Evolutionary conservation across 2,329 filamentous ascomycete genomes (phyloP).

Genomic region (Ascomycota sp.): DNA sequence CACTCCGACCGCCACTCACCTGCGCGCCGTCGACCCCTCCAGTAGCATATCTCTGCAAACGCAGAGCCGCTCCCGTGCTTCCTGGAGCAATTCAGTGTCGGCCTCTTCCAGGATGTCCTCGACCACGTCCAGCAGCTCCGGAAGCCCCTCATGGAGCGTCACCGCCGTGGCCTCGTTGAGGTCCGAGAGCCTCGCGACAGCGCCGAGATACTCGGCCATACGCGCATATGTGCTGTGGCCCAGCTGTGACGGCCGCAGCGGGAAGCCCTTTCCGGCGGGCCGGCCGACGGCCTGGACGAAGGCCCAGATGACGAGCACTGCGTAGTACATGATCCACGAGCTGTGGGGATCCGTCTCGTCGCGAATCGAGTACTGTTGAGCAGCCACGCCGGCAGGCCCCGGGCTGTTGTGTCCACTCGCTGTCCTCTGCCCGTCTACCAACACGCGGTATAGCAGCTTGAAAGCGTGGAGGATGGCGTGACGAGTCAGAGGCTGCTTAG

Average conservation of each 20-base stretch:
- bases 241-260: constrained; percentile 24
- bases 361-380: constrained; percentile 44
- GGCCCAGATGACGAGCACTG: constrained; percentile 67
- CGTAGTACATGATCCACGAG: constrained; percentile 82
- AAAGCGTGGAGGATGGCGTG: constrained; percentile 75
- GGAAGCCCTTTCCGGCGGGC: constrained; percentile 23
- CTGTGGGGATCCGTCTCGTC: constrained; percentile 67
- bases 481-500: constrained; percentile 49
- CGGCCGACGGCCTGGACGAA: constrained; percentile 63
- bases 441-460: constrained; percentile 56
- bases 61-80: constrained; percentile 50
- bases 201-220: constrained; percentile 27
- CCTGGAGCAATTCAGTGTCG: constrained; percentile 49
- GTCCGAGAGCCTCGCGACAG: constrained; percentile 48
- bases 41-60: constrained; percentile 28
- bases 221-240: constrained; percentile 13
- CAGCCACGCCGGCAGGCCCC: constrained; percentile 14
- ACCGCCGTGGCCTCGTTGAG: constrained; percentile 46
- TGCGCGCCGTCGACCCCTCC: constrained; percentile 2
- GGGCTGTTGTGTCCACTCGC: constrained; percentile 5
- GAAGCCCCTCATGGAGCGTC: constrained; percentile 37
- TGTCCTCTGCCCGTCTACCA: constrained; percentile 30
- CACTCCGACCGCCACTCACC: background rate
- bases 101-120: constrained; percentile 21
- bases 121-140: constrained; percentile 23